Base-by-base conservation (phyloP, 2,329 filamentous ascomycete genomes). In the Aspergillus hiratsukae region DNA sequence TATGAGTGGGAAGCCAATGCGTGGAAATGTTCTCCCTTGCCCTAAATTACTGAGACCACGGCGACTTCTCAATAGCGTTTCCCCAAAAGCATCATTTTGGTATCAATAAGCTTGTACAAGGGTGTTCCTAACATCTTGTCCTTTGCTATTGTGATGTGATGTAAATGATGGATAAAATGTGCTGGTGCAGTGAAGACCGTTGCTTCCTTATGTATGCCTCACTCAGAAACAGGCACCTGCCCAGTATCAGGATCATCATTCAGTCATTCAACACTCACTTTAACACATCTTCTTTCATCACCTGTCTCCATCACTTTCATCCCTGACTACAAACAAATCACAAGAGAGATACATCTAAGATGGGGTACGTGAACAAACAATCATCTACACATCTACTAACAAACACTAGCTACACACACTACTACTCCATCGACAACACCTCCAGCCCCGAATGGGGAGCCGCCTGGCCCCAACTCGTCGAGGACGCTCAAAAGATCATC, bases 381-480 rank as follows among this genome's bases (percentile, higher is more conserved):
- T 17, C 19, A 17, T 27, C 10, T 1, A 11, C 8, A 8, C 11
- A 23, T 23, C 11, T 17, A 23, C 43, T 46, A 27, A 46, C 43
- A 25, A 21, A 8, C 21, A 17, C 3, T n/a, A 64, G 60, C 1
- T 61, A 65, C 55, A 62, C 59, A 0, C 62, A 65, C 40, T 60
- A 61, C 54, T 66, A 57, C 41, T 5, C 28, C 19, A 11, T 66
- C n/a, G 14, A 19, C 7, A 50, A 58, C 52, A 54, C 51, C 48
- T 35, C 58, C 8, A 56, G 53, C 7, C 48, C 37, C 4, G 57
- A 61, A 35, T 66, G 62, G 62, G 19, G 54, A 17, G 17, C 21
- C 1, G 57, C 58, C 21, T 65, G 64, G 63, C 35, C 41, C 0
- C 54, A 55, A 21, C 58, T 66, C 10, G 45, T 65, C 43, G 5